Evolutionary conservation across 345 rosid species (phyloP), one percentile per base, ranked within the genome.

Genomic region (Dimocarpus longan): DNA sequence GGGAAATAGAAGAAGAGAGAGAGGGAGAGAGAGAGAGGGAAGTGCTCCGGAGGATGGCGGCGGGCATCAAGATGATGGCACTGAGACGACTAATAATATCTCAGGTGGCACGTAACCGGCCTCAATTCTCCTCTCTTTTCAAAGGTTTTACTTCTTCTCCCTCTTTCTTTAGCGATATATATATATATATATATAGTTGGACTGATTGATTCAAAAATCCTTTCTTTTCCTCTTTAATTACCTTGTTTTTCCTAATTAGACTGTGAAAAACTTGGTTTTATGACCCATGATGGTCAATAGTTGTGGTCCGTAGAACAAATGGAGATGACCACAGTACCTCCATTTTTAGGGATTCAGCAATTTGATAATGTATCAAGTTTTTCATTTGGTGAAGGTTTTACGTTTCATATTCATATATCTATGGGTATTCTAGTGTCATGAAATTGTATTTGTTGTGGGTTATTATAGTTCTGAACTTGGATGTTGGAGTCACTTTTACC

Each of bases 51-150:
- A 8, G 63, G 54, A 32, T 19, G n/a, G 64, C 73, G 79, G 78
- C 80, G 77, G 83, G 79, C 1, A 72, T 79, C 40, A 68, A 84
- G 79, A 77, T 82, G 59, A 13, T 81, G 39, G 86, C 67, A 74
- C 56, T 82, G 71, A 83, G 80, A 75, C 88, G 87, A n/a, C n/a
- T 80, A 0, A 75, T 80, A 0, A 72, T 85, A 52, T 77, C 88
- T 59, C 66, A 56, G 5, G 32, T 84, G 68, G 13, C 80, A 62
- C 70, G 39, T 56, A 48, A 78, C 71, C 59, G 52, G 24, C 63
- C 68, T 43, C 54, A 8, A 28, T 8, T 28, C 8, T 71, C 82
- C 8, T 71, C 81, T 69, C 68, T 71, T 68, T 54, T 70, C 18
- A 37, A 42, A 52, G 89, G 90, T 84, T 52, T 42, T 75, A 12